These are phyloP conservation scores for Eutreptiella sp. DNA, from an alignment of 208 protist species.

Conservation along the genomic window DNA sequence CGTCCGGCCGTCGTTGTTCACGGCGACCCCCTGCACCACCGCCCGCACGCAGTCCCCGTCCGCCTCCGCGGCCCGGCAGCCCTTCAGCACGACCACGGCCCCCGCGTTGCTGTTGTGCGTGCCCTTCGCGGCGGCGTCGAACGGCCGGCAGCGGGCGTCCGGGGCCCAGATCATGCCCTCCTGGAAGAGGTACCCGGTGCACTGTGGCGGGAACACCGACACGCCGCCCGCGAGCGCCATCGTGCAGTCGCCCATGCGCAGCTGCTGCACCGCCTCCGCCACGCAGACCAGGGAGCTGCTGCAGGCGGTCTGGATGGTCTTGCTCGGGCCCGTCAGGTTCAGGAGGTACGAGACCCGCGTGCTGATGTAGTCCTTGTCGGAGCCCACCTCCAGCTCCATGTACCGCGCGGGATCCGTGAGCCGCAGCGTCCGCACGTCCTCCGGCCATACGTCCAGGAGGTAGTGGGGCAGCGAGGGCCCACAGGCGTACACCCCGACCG, in stretches of 20 bases:
- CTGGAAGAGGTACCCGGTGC: conserved; percentile 17
- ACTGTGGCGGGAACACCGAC: conserved; percentile 12
- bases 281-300: conserved; percentile 52
- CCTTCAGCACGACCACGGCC: conserved; percentile 44
- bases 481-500: conserved; percentile 4
- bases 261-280: conserved; percentile 34
- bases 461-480: conserved; percentile 18
- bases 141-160: conserved; percentile 12
- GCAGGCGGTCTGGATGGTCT: conserved; percentile 66
- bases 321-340: conserved; percentile 48
- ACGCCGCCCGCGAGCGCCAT: neutral
- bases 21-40: conserved; percentile 32
- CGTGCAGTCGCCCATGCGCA: conserved; percentile 23
- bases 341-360: conserved; percentile 48
- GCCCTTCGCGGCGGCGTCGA: neutral
- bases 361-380: conserved; percentile 24
- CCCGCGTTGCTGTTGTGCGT: neutral
- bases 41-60: conserved; percentile 18
- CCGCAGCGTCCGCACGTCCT: neutral
- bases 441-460: neutral
- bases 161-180: conserved; percentile 11
- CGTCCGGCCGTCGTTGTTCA: conserved; percentile 49
- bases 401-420: conserved; percentile 12
- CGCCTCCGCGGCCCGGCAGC: neutral
- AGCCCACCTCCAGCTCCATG: conserved; percentile 12